Percentiles rank a stretch among this genome's conserved stretches.
phyloP scores from a whole-genome alignment of 176 grass and related monocot genomes.

The Lolium rigidum region DNA sequence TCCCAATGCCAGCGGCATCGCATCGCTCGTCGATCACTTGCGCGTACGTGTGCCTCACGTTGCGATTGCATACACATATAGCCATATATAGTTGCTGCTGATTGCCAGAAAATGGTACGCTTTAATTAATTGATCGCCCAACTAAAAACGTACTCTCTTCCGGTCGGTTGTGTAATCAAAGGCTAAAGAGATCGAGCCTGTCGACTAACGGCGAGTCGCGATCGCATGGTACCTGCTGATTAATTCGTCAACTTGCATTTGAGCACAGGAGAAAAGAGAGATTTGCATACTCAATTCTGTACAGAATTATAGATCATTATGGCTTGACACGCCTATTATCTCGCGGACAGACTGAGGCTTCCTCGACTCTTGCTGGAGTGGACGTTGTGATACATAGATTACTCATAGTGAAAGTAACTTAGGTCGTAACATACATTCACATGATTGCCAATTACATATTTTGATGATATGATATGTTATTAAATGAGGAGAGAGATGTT shows the following conservation, averaged over 20 bases:
- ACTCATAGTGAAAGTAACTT: too few relatives aligned
- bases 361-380: too few relatives aligned
- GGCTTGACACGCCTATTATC: not conserved
- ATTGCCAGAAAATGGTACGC: not conserved
- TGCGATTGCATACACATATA: not conserved
- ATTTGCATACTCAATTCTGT: not conserved
- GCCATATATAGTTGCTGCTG: not conserved
- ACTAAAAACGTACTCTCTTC: not conserved
- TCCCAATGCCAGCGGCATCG: not conserved
- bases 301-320: not conserved
- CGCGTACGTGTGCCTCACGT: slow-evolving; percentile 16
- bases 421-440: too few relatives aligned
- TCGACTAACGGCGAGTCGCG: not conserved
- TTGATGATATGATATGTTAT: too few relatives aligned
- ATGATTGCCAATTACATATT: too few relatives aligned
- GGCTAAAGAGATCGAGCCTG: not conserved
- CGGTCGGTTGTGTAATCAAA: not conserved
- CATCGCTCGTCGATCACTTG: slow-evolving; percentile 6
- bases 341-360: not conserved
- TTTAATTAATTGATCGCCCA: slow-evolving; percentile 16
- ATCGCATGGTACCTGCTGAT: not conserved
- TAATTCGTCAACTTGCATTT: not conserved
- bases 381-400: not conserved
- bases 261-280: not conserved
- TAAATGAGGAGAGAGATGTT: too few relatives aligned